phyloP scores from a whole-genome alignment of 768 basidiomycete species.

The Ramaria rubella region DNA sequence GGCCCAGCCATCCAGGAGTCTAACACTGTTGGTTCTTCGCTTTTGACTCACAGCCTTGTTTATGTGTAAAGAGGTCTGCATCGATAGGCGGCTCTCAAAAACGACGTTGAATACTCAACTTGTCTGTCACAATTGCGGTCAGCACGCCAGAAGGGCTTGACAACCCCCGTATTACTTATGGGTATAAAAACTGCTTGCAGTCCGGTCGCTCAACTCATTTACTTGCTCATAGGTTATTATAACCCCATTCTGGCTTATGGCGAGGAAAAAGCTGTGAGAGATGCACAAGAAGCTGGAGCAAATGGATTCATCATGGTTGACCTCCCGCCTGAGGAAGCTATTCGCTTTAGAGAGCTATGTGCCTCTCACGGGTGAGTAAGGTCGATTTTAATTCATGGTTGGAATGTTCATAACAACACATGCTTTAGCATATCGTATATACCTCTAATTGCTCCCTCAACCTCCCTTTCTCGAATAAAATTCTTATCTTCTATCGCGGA shows the following conservation, averaged over 20 bases:
- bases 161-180: constrained; percentile 87
- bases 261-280: constrained; percentile 88
- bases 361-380: constrained; percentile 61
- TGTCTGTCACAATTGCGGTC: constrained; percentile 71
- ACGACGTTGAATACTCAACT: constrained; percentile 68
- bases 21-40: constrained; percentile 69
- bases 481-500: constrained; percentile 93
- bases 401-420: neutral
- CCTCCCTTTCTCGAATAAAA: constrained; percentile 77
- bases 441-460: constrained; percentile 92
- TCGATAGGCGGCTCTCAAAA: constrained; percentile 72
- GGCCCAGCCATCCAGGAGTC: constrained; percentile 89
- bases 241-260: constrained; percentile 94
- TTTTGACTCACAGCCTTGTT: neutral
- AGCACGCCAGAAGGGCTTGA: constrained; percentile 77
- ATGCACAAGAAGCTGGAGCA: constrained; percentile 83
- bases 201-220: neutral
- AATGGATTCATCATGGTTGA: constrained; percentile 99
- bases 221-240: constrained; percentile 70
- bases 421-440: constrained; percentile 79
- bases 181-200: constrained; percentile 39
- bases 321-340: constrained; percentile 93
- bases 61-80: neutral
- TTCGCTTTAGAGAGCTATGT: constrained; percentile 86
- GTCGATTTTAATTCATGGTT: neutral